Evolutionary conservation across 331 rosid genomes (phyloP), one percentile per base, ranked within the genome.

Genomic region (Erythrophleum ivorense): DNA sequence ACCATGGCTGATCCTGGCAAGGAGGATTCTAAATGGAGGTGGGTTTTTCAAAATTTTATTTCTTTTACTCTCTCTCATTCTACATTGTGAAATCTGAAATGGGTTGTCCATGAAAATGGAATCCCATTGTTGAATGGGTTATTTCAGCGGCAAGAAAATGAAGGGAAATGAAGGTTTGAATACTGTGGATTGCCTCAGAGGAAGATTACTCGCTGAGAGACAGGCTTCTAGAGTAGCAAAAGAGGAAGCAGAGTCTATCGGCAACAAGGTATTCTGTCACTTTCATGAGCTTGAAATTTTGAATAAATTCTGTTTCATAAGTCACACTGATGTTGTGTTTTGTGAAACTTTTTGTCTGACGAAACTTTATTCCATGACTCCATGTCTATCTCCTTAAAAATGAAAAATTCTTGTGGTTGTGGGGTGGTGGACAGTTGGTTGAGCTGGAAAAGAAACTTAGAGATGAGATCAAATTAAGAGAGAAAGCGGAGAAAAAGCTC

Each of bases 131-230:
- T 78, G 6, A 29, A 59, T 77, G 84, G 81, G 69, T 83, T 78
- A 45, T 83, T 15, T 82, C 84, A 84, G 94, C 62, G 70, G 79
- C 54, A 82, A 80, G 79, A 90, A 83, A 75, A 83, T 84, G 90
- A 91, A 86, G 77, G 91, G 72, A 59, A 86, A 85, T 41, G 90
- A 87, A 66, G 83, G 87, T 84, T 68, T 90, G 83, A 90, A 82
- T 66, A 93, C 94, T 63, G 79, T 93, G 57, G 93, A 84, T 55
- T 90, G 91, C 81, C 86, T 95, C 14, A 90, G 98, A 89, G 97
- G 98, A 77, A 91, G 97, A 77, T 87, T 95, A 76, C 85, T 93
- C 12, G 96, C 97, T 57, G 98, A 95, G 77, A 95, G 98, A 82
- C 96, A 93, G 55, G 95, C 94, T 74, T 95, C 98, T 78, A 90